These are phyloP conservation scores for Ceratobasidium theobromae DNA, from an alignment of 1,284 basidiomycete genomes.

Conservation along the genomic window DNA sequence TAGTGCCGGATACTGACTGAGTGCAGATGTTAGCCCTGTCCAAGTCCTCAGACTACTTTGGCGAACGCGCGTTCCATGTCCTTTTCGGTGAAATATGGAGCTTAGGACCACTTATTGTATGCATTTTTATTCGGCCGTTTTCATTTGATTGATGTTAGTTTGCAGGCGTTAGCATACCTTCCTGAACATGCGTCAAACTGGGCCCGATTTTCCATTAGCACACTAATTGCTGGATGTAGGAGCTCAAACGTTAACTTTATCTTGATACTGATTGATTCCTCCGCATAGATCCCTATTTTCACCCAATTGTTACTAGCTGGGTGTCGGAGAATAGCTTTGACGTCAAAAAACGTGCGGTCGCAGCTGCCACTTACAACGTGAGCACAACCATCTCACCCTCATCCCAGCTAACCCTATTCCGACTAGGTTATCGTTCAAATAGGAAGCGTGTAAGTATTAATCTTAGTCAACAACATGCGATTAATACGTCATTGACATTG, in stretches of 20 bases:
- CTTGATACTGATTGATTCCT: not conserved
- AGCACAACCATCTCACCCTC: not conserved
- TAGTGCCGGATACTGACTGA: not conserved
- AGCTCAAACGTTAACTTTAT: not conserved
- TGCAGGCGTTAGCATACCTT: slow-evolving; percentile 11
- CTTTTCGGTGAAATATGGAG: slow-evolving; percentile 14
- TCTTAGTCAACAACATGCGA: not conserved
- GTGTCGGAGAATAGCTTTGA: slow-evolving; percentile 27
- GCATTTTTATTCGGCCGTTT: not conserved
- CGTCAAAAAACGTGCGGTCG: slow-evolving; percentile 25
- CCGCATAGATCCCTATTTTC: slow-evolving; percentile 6
- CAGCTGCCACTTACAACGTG: slow-evolving; percentile 20
- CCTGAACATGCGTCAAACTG: slow-evolving; percentile 9
- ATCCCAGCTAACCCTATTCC: not conserved
- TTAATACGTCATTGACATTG: not conserved
- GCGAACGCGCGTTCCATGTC: slow-evolving; percentile 3
- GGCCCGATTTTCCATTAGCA: slow-evolving; percentile 12
- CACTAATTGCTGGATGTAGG: slow-evolving; percentile 8
- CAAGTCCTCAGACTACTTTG: slow-evolving; percentile 19
- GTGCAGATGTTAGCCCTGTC: slow-evolving; percentile 13
- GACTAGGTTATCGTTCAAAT: slow-evolving; percentile 24
- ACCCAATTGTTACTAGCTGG: slow-evolving; percentile 25
- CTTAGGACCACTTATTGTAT: slow-evolving; percentile 8
- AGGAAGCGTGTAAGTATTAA: slow-evolving; percentile 22
- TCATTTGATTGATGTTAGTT: not conserved